Conservation (phyloP, 257 asterid species). For the Solanum megistacrolobum region DNA sequence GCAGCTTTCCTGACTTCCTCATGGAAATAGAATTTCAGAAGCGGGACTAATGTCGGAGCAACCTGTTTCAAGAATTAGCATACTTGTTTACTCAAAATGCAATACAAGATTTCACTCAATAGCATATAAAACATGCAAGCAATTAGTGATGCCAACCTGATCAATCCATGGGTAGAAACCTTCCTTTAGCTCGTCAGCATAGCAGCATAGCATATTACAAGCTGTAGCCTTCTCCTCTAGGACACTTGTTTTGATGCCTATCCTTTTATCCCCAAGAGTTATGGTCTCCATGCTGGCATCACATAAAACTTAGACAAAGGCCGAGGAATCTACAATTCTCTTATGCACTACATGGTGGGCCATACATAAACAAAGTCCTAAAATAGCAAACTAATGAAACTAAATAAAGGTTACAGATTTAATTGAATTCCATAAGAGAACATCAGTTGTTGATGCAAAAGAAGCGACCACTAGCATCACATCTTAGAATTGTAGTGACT, state of each 20-base stretch:
- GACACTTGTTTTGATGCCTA: constrained; percentile 92
- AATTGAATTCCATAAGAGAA: background rate
- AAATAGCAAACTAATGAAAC: background rate
- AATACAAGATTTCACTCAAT: background rate
- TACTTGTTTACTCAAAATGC: background rate
- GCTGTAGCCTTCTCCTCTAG: constrained; percentile 98
- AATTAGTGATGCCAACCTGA: constrained; percentile 53
- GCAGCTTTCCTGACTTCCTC: constrained; percentile 99
- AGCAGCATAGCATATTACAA: constrained; percentile 97
- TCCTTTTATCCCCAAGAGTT: constrained; percentile 92
- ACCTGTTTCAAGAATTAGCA: constrained; percentile 40
- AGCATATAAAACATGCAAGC: background rate
- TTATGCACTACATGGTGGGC: background rate
- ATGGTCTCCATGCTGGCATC: constrained; percentile 95
- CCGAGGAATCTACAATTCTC: background rate
- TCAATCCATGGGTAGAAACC: constrained; percentile 99
- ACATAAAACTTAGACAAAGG: background rate
- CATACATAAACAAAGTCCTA: background rate
- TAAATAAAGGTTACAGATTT: background rate
- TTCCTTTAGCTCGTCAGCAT: constrained; percentile 96
- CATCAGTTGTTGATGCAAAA: background rate
- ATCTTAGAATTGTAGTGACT: background rate
- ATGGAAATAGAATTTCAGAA: constrained; percentile 87
- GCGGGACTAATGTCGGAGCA: constrained; percentile 88
- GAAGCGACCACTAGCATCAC: background rate